Percentiles rank a stretch among this genome's conserved stretches.
These are phyloP conservation scores for Entomortierella lignicola DNA, from an alignment of 192 early-diverging fungal species.

Conservation along the genomic window DNA sequence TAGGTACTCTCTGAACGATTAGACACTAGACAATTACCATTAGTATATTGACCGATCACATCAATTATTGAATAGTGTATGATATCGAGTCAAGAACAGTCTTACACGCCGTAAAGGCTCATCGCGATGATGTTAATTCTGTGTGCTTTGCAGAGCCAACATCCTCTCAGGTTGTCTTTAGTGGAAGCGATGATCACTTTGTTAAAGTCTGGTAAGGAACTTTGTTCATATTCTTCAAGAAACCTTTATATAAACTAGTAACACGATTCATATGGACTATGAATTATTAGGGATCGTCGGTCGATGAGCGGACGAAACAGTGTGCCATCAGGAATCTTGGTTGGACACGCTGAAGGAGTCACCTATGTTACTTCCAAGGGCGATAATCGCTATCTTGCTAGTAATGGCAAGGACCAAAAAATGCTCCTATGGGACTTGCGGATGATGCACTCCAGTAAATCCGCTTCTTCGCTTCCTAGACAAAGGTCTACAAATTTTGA, in stretches of 20 bases:
- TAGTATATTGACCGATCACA: no score
- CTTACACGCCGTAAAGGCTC: constrained; percentile 62
- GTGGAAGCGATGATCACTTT: constrained; percentile 70
- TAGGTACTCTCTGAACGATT: neutral
- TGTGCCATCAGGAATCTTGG: constrained; percentile 67
- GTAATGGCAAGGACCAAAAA: constrained; percentile 79
- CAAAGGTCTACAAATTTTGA: constrained; percentile 11
- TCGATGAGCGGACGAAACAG: constrained; percentile 53
- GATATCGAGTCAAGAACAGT: constrained; percentile 66
- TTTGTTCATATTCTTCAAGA: no score
- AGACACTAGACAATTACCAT: no score
- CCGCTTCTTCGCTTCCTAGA: constrained; percentile 1
- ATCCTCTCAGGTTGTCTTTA: constrained; percentile 67
- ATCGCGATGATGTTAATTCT: constrained; percentile 78
- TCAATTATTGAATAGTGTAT: constrained; percentile 51
- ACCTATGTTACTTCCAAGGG: constrained; percentile 73
- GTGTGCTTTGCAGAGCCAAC: constrained; percentile 64
- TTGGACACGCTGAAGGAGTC: constrained; percentile 79
- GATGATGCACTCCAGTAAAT: constrained; percentile 33
- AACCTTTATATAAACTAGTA: no score
- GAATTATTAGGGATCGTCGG: constrained; percentile 63
- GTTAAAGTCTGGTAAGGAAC: constrained; percentile 64
- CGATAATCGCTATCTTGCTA: constrained; percentile 72
- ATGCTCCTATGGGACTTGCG: constrained; percentile 78
- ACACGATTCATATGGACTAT: no score